Base-by-base conservation (phyloP, 2,329 filamentous ascomycete genomes). In the Fusarium ramigenum region DNA sequence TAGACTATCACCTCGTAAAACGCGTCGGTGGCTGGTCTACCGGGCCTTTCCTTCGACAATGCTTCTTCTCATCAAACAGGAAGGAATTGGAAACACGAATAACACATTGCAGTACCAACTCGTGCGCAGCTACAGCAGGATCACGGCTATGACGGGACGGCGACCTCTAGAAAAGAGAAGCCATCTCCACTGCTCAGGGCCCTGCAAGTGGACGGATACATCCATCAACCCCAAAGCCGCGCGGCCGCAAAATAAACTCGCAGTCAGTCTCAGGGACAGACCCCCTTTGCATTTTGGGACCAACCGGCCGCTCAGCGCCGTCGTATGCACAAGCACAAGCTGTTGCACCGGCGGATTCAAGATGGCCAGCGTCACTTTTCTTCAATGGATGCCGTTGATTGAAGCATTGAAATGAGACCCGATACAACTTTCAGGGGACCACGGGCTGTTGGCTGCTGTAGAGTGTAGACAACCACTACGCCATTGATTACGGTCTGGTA, bases 171-270 rank as follows among this genome's bases (percentile, higher is more conserved):
- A 70, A 67, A 73, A 73, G 65, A 73, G 66, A 73, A 54, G 66
- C 43, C 70, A 59, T 67, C 60, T 47, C 69, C 69, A 61, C 69
- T 70, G 37, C n/a, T 50, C 61, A 66, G 66, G 66, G 60, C 70
- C 68, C 57, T 63, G 67, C 46, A 43, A 73, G 57, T 73, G 70
- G 70, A 73, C 50, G 67, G 62, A 66, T 49, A 66, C 52, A 60
- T 46, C 65, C 53, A 70, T 70, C 59, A 64, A 50, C 52, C 67
- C 32, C 56, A 59, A 73, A 73, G 70, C 70, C 70, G 70, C 70
- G 70, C 70, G 70, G 66, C 70, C 70, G 52, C 70, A 73, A 61
- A 73, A 73, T 73, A 73, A 66, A 73, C 70, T 73, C 66, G 43
- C 69, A 70, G 70, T 70, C 56, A 61, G 70, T 70, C 69, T 73